phyloP scores from a whole-genome alignment of 75 land plant genomes.

The Sequoiadendron giganteum region DNA sequence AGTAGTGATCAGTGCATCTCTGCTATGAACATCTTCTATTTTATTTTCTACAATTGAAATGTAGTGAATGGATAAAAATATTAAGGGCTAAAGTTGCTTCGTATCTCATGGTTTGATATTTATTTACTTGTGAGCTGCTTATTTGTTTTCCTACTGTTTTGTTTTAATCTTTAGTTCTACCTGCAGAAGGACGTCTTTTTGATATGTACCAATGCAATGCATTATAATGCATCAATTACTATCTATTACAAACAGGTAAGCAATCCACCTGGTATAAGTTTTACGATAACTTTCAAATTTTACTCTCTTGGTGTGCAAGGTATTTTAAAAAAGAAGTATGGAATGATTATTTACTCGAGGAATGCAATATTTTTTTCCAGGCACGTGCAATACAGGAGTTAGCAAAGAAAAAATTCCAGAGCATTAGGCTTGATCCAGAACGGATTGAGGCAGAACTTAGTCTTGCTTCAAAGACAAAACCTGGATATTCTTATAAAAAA shows the following conservation, averaged over 20 bases:
- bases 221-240: slow-evolving; percentile 84
- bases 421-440: slow-evolving; percentile 26
- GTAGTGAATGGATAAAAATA: neutral
- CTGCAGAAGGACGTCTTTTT: slow-evolving; percentile 86
- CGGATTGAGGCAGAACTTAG: slow-evolving; percentile 38
- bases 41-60: neutral
- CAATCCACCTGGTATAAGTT: neutral
- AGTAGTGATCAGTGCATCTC: neutral
- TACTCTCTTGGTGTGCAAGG: neutral
- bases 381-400: slow-evolving; percentile 86
- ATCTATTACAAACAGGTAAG: slow-evolving; percentile 86
- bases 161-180: neutral
- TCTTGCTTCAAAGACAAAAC: slow-evolving; percentile 31
- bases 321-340: neutral
- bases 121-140: neutral
- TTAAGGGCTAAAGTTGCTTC: neutral
- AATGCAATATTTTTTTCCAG: slow-evolving; percentile 27
- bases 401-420: slow-evolving; percentile 64
- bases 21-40: neutral
- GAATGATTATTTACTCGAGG: neutral
- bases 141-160: neutral
- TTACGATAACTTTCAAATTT: neutral
- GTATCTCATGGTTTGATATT: neutral
- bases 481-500: slow-evolving; percentile 33
- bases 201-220: slow-evolving; percentile 94